These are phyloP conservation scores for Crucihimalaya himalaica DNA, from an alignment of 345 rosid species.

Conservation along the genomic window DNA sequence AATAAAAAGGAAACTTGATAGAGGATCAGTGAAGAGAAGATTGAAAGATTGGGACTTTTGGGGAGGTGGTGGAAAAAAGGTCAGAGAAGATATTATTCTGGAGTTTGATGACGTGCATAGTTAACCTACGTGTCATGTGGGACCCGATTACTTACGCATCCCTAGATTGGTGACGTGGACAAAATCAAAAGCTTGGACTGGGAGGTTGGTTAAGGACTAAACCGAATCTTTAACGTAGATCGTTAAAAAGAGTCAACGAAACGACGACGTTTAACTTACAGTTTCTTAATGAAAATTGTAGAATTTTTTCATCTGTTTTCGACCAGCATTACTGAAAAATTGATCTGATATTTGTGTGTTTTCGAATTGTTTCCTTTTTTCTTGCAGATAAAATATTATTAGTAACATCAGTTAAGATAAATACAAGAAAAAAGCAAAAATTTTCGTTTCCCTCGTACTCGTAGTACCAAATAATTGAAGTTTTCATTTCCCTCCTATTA, in stretches of 20 bases:
- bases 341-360: too few relatives aligned
- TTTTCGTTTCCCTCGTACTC: neutral
- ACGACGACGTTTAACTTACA: neutral
- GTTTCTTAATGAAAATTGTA: too few relatives aligned
- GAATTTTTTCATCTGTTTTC: too few relatives aligned
- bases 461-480: too few relatives aligned
- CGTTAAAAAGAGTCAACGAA: neutral
- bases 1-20: neutral
- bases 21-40: conserved; percentile 21
- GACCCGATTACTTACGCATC: too few relatives aligned
- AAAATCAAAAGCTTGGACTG: conserved; percentile 50
- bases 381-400: too few relatives aligned
- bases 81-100: conserved; percentile 40
- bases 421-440: too few relatives aligned
- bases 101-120: conserved; percentile 41
- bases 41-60: conserved; percentile 22
- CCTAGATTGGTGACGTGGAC: conserved; percentile 42
- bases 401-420: too few relatives aligned
- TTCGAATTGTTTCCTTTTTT: too few relatives aligned
- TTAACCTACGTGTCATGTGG: conserved; percentile 20
- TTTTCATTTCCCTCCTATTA: neutral
- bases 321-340: too few relatives aligned
- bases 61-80: conserved; percentile 20
- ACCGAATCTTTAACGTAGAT: conserved; percentile 15
- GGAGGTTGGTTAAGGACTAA: neutral